Evolutionary conservation across 1,284 basidiomycete genomes (phyloP), one percentile per base, ranked within the genome.

Genomic region (Ganoderma lingzhi): DNA sequence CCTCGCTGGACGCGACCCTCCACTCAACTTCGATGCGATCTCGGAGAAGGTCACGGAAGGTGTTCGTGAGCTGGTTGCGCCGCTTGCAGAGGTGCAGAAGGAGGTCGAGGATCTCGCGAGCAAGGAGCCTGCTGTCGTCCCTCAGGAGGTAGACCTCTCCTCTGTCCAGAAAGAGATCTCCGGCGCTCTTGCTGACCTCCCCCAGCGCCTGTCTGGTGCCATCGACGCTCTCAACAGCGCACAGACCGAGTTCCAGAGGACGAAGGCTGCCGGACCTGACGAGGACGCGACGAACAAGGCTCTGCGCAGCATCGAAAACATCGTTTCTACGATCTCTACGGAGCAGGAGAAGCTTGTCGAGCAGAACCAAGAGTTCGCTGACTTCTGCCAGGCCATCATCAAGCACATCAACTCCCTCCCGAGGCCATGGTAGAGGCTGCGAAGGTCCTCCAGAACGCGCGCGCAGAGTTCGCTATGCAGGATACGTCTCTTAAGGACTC

Each of bases 1-100:
- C 17, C 84, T 95, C 60, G 87, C 92, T 30, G 89, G 93, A 37
- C 86, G 93, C 19, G 93, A 95, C 78, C 89, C 90, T 75, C 80
- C 86, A 5, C 86, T 91, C 75, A 92, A 88, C 74, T 80, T 89
- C 23, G 91, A 94, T 35, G 80, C 80, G 4, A 78, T 94, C 45
- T 84, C 87, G 3, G 78, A 80, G 48, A 90, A 84, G 74, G 83
- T 94, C 17, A 80, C 82, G 2, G 89, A 92, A 64, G 81, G 83
- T 39, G 78, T 93, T 0, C 80, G 83, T 2, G 80, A 78, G 28
- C 77, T 90, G 17, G 73, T 90, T 65, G 82, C 85, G 28, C 86
- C 88, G 0, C 71, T 93, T 56, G 73, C 79, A 35, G 78, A 82
- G 9, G 80, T 83, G 14, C 88, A 88, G 70, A 79, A 80, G 62